Evolutionary conservation across 2,329 filamentous ascomycete species (phyloP).

Genomic region (Fusarium austroafricanum): DNA sequence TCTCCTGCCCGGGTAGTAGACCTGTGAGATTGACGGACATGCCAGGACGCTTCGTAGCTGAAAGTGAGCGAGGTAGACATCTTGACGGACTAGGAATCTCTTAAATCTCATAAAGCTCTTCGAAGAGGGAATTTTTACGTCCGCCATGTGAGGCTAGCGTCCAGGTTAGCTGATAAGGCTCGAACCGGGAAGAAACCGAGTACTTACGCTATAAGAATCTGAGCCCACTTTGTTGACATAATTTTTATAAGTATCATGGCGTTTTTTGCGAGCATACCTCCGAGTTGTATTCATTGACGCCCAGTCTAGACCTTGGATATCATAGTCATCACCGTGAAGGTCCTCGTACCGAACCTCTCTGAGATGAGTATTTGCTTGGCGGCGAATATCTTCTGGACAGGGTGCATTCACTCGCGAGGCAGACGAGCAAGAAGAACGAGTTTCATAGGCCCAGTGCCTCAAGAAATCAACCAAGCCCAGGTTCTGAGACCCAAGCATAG

Average conservation of each 20-base stretch:
- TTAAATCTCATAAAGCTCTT: slow-evolving; percentile 69
- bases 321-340: slow-evolving; percentile 65
- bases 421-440: slow-evolving; percentile 37
- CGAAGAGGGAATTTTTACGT: slow-evolving; percentile 50
- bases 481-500: slow-evolving; percentile 61
- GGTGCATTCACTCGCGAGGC: slow-evolving; percentile 44
- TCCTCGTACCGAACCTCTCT: slow-evolving; percentile 55
- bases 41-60: slow-evolving; percentile 73
- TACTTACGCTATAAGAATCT: slow-evolving; percentile 62
- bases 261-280: slow-evolving; percentile 59
- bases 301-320: slow-evolving; percentile 72
- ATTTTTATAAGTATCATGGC: slow-evolving; percentile 65
- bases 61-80: slow-evolving; percentile 71
- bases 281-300: slow-evolving; percentile 62
- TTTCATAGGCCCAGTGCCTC: slow-evolving; percentile 58
- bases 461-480: slow-evolving; percentile 63
- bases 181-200: background rate
- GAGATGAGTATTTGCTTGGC: slow-evolving; percentile 41
- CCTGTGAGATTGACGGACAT: slow-evolving; percentile 64
- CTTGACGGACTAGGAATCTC: slow-evolving; percentile 65
- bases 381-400: slow-evolving; percentile 49
- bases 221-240: slow-evolving; percentile 65
- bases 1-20: slow-evolving; percentile 66
- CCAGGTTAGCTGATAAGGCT: slow-evolving; percentile 15
- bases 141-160: slow-evolving; percentile 32